These are phyloP conservation scores for Sherardia arvensis DNA, from an alignment of 257 asterid genomes.

Conservation along the genomic window DNA sequence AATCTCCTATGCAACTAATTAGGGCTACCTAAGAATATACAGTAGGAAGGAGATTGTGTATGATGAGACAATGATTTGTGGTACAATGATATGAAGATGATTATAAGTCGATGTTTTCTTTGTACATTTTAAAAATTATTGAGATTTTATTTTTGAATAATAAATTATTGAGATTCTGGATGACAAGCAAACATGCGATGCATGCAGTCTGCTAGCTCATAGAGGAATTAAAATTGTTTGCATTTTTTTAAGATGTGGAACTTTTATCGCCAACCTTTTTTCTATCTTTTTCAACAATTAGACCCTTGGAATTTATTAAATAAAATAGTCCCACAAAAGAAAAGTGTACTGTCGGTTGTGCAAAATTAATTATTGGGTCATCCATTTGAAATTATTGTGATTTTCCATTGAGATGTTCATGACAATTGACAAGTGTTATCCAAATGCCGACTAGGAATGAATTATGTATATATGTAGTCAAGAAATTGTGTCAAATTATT, in stretches of 20 bases:
- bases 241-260: not conserved
- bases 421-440: not conserved
- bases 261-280: not conserved
- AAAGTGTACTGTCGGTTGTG: slow-evolving; percentile 8
- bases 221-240: not conserved
- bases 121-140: not conserved
- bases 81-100: too few relatives aligned
- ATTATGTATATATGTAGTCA: not conserved
- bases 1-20: not conserved
- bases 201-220: slow-evolving; percentile 1
- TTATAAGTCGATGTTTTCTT: too few relatives aligned
- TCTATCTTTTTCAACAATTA: not conserved
- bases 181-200: slow-evolving; percentile 13
- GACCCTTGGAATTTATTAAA: not conserved
- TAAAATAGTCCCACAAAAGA: not conserved
- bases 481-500: not conserved
- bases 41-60: not conserved
- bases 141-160: slow-evolving; percentile 4
- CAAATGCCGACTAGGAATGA: not conserved
- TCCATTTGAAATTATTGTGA: not conserved
- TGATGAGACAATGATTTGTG: too few relatives aligned
- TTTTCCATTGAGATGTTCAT: not conserved
- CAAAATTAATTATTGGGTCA: not conserved
- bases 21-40: not conserved
- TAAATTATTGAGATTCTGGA: too few relatives aligned